Base-by-base conservation (phyloP, 352 stramenopile species). In the Globisporangium megalacanthum region DNA sequence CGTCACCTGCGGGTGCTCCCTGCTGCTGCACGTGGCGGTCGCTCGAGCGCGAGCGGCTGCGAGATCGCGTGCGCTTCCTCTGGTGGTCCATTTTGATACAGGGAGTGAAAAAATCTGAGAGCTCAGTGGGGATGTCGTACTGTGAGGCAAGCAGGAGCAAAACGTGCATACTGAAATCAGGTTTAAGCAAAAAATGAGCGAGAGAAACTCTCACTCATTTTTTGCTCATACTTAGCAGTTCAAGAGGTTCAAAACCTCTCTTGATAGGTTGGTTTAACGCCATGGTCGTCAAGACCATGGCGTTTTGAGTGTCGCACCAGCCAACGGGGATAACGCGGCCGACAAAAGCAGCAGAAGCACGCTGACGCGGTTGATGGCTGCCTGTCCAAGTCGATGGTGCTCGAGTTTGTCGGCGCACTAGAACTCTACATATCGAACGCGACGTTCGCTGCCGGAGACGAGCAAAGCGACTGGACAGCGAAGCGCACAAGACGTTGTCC, bases 381-480 rank as follows among this genome's bases (percentile, higher is more conserved):
- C 8, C 31, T 83, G 14, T 60, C 61, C 5, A 79, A 69, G 41
- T 69, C 64, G 60, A 59, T 86, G 52, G 45, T 72, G 51, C 64
- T 89, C 17, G 76, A 89, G 47, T 86, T 89, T 63, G 63, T 87
- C 6, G 66, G 51, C 39, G 73, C 70, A 14, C 60, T 89, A 19
- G 79, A 89, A 44, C 52, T 77, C 48, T 59, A 50, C 7, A 86
- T 89, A 13, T 58, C 54, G 36, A 70, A 73, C 49, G 64, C 68
- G n/a, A 62, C 66, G 44, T 58, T 47, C 33, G 51, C 62, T 1
- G 56, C 42, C 4, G 54, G 61, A 6, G 45, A 54, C 41, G 62
- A 75, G 19, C 49, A 62, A 35, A 65, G 37, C 47, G 70, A 73
- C 14, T 57, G 2, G 72, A 88, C n/a, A 76, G 72, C 42, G 72